Evolutionary conservation across 352 stramenopile genomes (phyloP).

Genomic region (Phytophthora macrochlamydospora): DNA sequence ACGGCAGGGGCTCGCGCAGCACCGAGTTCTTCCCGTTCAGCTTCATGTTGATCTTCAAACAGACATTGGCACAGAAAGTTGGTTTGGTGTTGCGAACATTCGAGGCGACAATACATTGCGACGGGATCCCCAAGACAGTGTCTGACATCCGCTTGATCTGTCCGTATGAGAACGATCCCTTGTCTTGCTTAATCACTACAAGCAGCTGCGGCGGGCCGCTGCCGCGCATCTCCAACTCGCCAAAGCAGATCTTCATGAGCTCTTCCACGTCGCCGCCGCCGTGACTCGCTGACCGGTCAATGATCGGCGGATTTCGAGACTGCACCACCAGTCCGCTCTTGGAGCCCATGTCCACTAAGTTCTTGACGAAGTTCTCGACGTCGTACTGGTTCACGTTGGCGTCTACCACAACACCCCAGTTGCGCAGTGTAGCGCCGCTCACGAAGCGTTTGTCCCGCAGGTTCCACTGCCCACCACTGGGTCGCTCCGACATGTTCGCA

Average conservation of each 20-base stretch:
- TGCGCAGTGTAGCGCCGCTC: constrained; percentile 38
- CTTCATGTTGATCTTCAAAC: constrained; percentile 80
- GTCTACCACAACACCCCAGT: constrained; percentile 60
- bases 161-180: constrained; percentile 40
- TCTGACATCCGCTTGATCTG: constrained; percentile 75
- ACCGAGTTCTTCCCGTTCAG: constrained; percentile 67
- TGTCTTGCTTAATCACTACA: constrained; percentile 56
- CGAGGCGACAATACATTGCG: constrained; percentile 61
- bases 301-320: constrained; percentile 40
- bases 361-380: constrained; percentile 39
- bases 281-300: constrained; percentile 33
- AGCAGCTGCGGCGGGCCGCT: constrained; percentile 47
- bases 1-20: constrained; percentile 41
- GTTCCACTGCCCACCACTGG: constrained; percentile 71
- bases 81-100: constrained; percentile 42
- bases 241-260: constrained; percentile 57
- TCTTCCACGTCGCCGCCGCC: constrained; percentile 54
- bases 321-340: constrained; percentile 47
- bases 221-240: constrained; percentile 36
- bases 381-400: constrained; percentile 34
- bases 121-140: constrained; percentile 63
- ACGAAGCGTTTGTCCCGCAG: constrained; percentile 72
- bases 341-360: constrained; percentile 30
- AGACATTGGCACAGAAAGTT: constrained; percentile 68
- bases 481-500: constrained; percentile 60